phyloP scores from a whole-genome alignment of 2,329 filamentous ascomycete genomes.

The Blastomyces gilchristii region DNA sequence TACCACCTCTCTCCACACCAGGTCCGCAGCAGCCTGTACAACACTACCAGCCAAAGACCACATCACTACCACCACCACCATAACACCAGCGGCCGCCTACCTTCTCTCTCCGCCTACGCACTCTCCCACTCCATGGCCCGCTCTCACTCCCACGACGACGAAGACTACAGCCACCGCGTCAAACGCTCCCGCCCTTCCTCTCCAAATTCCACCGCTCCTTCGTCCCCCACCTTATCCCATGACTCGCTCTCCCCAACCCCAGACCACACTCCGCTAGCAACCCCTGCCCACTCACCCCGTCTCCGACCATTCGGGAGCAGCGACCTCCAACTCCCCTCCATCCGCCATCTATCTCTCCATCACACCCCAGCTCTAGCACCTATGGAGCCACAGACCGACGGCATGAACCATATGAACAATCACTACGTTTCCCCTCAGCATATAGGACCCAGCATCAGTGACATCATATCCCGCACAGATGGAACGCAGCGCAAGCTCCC shows the following conservation, averaged over 20 bases:
- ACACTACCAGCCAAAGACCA: conserved; percentile 19
- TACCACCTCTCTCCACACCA: conserved; percentile 25
- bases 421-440: conserved; percentile 49
- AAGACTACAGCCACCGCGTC: conserved; percentile 64
- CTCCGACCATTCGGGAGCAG: conserved; percentile 62
- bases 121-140: conserved; percentile 78
- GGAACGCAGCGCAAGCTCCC: conserved; percentile 83
- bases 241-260: conserved; percentile 91
- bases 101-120: conserved; percentile 66
- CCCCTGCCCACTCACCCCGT: conserved; percentile 87
- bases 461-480: conserved; percentile 85
- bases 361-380: conserved; percentile 58
- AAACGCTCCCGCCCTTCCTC: conserved; percentile 91
- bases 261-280: conserved; percentile 96
- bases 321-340: conserved; percentile 76
- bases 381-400: conserved; percentile 57
- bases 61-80: conserved; percentile 21
- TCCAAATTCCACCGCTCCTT: conserved; percentile 88
- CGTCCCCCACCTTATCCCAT: conserved; percentile 91
- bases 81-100: conserved; percentile 50
- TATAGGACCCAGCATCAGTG: conserved; percentile 69
- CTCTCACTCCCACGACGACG: conserved; percentile 53
- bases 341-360: conserved; percentile 61
- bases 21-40: conserved; percentile 22
- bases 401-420: conserved; percentile 33